Evolutionary conservation across 192 early-diverging fungal species (phyloP).

Genomic region (Entomortierella parvispora): DNA sequence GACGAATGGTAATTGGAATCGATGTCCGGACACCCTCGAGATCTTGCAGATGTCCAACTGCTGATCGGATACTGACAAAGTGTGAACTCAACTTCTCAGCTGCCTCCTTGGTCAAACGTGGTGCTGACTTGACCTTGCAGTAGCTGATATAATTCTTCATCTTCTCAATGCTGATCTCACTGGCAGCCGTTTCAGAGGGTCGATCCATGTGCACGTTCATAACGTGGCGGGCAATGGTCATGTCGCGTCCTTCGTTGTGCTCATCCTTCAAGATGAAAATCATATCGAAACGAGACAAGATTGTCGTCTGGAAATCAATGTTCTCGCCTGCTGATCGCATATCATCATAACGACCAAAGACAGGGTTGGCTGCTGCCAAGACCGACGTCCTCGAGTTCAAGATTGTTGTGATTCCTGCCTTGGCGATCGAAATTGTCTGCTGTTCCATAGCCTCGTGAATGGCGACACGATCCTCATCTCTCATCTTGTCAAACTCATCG

Average conservation of each 20-base stretch:
- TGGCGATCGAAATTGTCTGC: conserved; percentile 99
- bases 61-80: conserved; percentile 91
- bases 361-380: conserved; percentile 97
- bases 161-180: conserved; percentile 91
- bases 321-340: conserved; percentile 98
- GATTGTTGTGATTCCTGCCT: conserved; percentile 99
- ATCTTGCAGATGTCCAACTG: conserved; percentile 82
- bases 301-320: conserved; percentile 99
- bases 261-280: conserved; percentile 99
- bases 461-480: conserved; percentile 98
- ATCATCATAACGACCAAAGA: conserved; percentile 99
- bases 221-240: conserved; percentile 96
- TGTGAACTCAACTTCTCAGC: conserved; percentile 93
- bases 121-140: conserved; percentile 96
- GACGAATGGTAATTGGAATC: conserved; percentile 97
- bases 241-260: conserved; percentile 93
- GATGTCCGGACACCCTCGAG: conserved; percentile 77
- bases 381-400: conserved; percentile 97
- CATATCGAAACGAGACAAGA: conserved; percentile 99
- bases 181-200: conserved; percentile 70
- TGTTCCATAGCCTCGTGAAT: conserved; percentile 99
- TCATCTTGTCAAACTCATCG: conserved; percentile 99
- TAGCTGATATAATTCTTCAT: conserved; percentile 98
- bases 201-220: conserved; percentile 92
- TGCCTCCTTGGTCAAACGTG: conserved; percentile 87